Evolutionary conservation across 805 yeast species (phyloP), one percentile per base, ranked within the genome.

Genomic region (Starmerella vitae): DNA sequence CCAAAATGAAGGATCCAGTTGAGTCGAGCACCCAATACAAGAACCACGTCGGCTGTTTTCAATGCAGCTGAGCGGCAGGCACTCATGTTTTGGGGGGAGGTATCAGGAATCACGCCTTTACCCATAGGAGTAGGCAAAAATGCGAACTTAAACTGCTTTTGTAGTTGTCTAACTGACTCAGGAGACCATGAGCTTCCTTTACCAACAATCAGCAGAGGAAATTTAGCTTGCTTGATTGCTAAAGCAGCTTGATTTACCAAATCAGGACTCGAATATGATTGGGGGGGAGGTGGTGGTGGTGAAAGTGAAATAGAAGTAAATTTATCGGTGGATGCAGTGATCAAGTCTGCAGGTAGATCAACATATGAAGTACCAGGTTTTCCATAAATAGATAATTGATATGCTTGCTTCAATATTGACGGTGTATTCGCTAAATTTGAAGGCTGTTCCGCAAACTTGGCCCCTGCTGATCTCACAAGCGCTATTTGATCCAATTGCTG

Each of bases 61-160:
- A 78, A 59, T 0, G 72, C 81, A n/a, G 62, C 59, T 0, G 82
- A 72, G 41, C 85, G 61, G 3, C 80, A 81, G 2, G 81, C 72
- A 0, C 79, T 69, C 12, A 73, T 65, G 47, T 77, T 77, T 24
- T 64, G 52, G 0, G 49, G 50, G 29, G 59, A 55, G 3, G 56
- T 46, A 51, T 78, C 86, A 3, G 71, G 61, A 1, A 78, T 57
- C 0, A 77, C 71, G 8, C 86, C 86, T 55, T 78, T 78, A 0
- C 80, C 86, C 86, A 78, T 78, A 3, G 86, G 84, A 0, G 85
- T 77, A 8, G 85, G 82, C 35, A 78, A 51, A 47, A 78, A 78
- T 1, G 78, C 72, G 1, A 77, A 36, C 8, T 60, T 50, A 37
- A 72, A 68, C 1, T 38, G 27, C 5, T 53, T 37, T 15, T 77